Percentiles rank a stretch among this genome's conserved stretches.
phyloP scores from a whole-genome alignment of 208 protist species.

The Acanthamoeba divionensis region DNA sequence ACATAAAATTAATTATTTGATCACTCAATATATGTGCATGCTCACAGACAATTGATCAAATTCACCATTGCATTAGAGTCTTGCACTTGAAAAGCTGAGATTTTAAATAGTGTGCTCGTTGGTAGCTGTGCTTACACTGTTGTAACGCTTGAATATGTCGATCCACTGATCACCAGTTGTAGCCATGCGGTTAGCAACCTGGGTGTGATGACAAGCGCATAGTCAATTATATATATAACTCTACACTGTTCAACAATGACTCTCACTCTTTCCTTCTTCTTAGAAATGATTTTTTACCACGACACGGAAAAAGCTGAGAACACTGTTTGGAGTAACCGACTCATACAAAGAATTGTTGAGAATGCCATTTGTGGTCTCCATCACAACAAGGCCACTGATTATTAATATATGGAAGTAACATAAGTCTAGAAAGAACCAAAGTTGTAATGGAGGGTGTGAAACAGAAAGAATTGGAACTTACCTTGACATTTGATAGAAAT shows the following conservation, averaged over 20 bases:
- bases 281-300: neutral
- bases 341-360: constrained; percentile 73
- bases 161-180: constrained; percentile 75
- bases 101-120: no score
- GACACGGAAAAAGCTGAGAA: no score
- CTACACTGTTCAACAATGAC: neutral
- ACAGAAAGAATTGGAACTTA: neutral
- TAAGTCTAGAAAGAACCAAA: neutral
- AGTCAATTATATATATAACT: neutral
- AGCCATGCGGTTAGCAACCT: constrained; percentile 17
- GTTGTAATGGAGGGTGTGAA: neutral
- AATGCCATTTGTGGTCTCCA: constrained; percentile 80
- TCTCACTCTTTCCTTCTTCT: neutral
- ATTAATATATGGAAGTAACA: neutral
- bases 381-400: constrained; percentile 70
- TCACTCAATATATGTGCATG: neutral
- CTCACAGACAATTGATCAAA: no score
- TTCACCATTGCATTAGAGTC: no score
- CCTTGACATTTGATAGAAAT: constrained; percentile 86
- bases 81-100: no score
- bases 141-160: constrained; percentile 78
- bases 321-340: constrained; percentile 57
- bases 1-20: constrained; percentile 62
- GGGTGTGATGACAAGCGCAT: constrained; percentile 72
- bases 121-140: no score